Evolutionary conservation across 805 yeast genomes (phyloP).

Genomic region (Zygoascus bituminiphila): DNA sequence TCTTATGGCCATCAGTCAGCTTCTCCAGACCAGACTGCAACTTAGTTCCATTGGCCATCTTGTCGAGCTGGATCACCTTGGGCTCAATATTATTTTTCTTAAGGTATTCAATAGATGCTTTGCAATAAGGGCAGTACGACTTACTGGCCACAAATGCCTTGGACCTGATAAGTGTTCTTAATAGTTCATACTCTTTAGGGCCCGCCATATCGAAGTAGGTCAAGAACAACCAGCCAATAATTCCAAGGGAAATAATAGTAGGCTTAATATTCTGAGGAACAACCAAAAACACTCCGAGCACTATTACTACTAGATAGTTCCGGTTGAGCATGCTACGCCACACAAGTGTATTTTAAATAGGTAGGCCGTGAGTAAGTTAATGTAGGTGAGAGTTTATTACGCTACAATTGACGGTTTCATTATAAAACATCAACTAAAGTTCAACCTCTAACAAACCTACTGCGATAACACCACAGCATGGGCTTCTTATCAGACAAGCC

Average conservation of each 20-base stretch:
- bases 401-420: too few species aligned
- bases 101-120: slow-evolving; percentile 38
- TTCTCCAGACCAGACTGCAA: slow-evolving; percentile 71
- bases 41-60: slow-evolving; percentile 59
- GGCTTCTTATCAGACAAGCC: slow-evolving; percentile 33
- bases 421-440: too few species aligned
- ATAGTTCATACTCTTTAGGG: background rate
- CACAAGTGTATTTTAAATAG: too few species aligned
- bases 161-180: slow-evolving; percentile 45
- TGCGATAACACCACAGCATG: slow-evolving; percentile 13
- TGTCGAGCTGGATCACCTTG: slow-evolving; percentile 47
- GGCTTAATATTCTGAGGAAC: background rate
- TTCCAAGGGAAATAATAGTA: background rate
- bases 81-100: slow-evolving; percentile 37
- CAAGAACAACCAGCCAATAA: slow-evolving; percentile 1
- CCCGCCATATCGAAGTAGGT: slow-evolving; percentile 2
- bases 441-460: background rate
- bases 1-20: slow-evolving; percentile 71
- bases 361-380: too few species aligned
- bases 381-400: too few species aligned
- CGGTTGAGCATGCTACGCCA: background rate
- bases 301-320: background rate
- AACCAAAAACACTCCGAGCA: background rate
- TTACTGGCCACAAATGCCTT: slow-evolving; percentile 77
- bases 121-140: slow-evolving; percentile 50